Evolutionary conservation across 306 rosid species (phyloP).

Genomic region (Rosa multiflora): DNA sequence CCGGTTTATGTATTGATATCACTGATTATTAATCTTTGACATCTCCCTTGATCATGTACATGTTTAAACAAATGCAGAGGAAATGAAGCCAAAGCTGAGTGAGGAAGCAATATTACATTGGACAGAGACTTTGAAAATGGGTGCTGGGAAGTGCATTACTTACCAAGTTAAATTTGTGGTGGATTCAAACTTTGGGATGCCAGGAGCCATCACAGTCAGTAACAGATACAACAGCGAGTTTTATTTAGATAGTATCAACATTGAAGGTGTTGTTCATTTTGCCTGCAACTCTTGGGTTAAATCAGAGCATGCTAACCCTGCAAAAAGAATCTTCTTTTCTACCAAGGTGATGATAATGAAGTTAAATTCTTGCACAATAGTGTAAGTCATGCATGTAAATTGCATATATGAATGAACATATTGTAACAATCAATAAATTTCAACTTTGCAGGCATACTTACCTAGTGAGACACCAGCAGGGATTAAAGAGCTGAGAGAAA

Average conservation of each 20-base stretch:
- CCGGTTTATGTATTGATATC: not conserved
- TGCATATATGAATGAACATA: not conserved
- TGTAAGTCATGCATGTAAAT: too few relatives aligned
- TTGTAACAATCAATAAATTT: not conserved
- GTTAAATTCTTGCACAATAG: not conserved
- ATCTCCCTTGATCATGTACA: not conserved
- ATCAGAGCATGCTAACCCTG: conserved; percentile 3
- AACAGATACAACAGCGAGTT: conserved; percentile 36
- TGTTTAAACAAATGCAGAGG: conserved; percentile 22
- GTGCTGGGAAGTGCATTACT: conserved; percentile 4
- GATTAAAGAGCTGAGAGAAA: conserved; percentile 30
- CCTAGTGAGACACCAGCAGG: conserved; percentile 41
- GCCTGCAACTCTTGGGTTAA: conserved; percentile 54
- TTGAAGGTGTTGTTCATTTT: conserved; percentile 23
- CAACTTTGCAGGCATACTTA: conserved; percentile 27
- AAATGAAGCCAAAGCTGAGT: conserved; percentile 40
- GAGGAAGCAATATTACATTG: conserved; percentile 27
- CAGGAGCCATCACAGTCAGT: conserved; percentile 36
- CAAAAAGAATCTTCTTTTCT: conserved; percentile 40
- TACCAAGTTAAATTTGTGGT: conserved; percentile 34
- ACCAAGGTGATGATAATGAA: conserved; percentile 28
- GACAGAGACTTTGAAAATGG: not conserved
- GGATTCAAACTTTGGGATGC: conserved; percentile 43
- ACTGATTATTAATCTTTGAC: not conserved
- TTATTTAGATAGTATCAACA: conserved; percentile 37